Percentiles rank a stretch among this genome's conserved stretches.
Evolutionary conservation across 305 asterid species (phyloP).

Genomic region (Lippia alba): DNA sequence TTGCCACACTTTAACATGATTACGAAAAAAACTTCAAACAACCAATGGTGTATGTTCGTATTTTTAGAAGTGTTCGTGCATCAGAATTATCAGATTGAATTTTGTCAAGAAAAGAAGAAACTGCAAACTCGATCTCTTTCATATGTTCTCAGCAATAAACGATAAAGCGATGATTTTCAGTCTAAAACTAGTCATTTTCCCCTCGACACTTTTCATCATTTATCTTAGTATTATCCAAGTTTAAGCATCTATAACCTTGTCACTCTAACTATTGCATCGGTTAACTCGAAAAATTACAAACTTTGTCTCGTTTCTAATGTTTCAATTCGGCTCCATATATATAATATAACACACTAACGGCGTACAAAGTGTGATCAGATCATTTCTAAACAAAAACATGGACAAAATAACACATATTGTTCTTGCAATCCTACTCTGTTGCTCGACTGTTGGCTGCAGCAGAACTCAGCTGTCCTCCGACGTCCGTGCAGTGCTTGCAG

Average conservation of each 20-base stretch:
- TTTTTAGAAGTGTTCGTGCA: no score
- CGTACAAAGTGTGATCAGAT: background rate
- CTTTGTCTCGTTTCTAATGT: no score
- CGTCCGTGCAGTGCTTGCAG: slow-evolving; percentile 11
- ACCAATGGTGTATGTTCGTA: no score
- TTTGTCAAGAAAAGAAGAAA: background rate
- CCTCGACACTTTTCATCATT: background rate
- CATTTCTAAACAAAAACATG: slow-evolving; percentile 13
- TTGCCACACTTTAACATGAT: no score
- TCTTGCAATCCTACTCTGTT: slow-evolving; percentile 23
- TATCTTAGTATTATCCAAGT: background rate
- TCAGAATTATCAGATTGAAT: no score
- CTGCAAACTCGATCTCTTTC: background rate
- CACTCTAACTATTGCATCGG: background rate
- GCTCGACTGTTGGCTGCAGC: slow-evolving; percentile 26
- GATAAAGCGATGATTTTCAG: background rate
- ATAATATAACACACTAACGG: slow-evolving; percentile 6
- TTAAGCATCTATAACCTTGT: background rate
- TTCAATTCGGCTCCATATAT: background rate
- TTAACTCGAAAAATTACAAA: no score
- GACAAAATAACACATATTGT: slow-evolving; percentile 2
- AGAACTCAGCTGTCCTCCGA: slow-evolving; percentile 26
- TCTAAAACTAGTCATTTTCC: background rate
- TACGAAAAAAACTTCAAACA: no score
- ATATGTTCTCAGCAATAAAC: background rate